Evolutionary conservation across 75 land plant species (phyloP).

Genomic region (Selaginella tamariscina): DNA sequence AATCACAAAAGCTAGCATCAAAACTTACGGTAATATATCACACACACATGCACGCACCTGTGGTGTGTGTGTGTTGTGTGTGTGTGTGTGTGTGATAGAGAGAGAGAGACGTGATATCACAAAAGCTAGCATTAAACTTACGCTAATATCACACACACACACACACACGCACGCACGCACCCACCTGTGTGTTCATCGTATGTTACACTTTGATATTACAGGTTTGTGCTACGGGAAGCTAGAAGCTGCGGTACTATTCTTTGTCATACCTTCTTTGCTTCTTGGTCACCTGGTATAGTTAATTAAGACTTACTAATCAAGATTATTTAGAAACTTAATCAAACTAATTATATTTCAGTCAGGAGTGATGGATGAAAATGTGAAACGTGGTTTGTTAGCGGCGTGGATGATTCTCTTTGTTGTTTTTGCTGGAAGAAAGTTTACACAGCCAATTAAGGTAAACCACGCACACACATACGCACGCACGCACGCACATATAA

Average conservation of each 20-base stretch:
- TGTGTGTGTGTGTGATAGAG: too few relatives aligned
- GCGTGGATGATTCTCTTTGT: constrained; percentile 71
- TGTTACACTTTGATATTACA: too few relatives aligned
- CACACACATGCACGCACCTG: too few relatives aligned
- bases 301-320: background rate
- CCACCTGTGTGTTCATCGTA: background rate
- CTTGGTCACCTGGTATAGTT: constrained; percentile 83
- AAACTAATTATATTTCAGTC: constrained; percentile 34
- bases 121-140: too few relatives aligned
- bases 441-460: constrained; percentile 95
- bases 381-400: constrained; percentile 42
- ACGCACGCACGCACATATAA: too few relatives aligned
- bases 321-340: constrained; percentile 1
- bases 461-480: too few relatives aligned
- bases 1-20: too few relatives aligned
- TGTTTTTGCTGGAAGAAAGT: constrained; percentile 78
- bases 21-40: too few relatives aligned
- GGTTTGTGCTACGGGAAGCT: constrained; percentile 96
- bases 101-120: too few relatives aligned
- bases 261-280: constrained; percentile 72
- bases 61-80: too few relatives aligned
- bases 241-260: constrained; percentile 80
- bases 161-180: too few relatives aligned
- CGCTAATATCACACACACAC: too few relatives aligned
- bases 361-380: constrained; percentile 62